Evolutionary conservation across 2,329 filamentous ascomycete genomes (phyloP), one percentile per base, ranked within the genome.

Genomic region (Aspergillus eucalypticola): DNA sequence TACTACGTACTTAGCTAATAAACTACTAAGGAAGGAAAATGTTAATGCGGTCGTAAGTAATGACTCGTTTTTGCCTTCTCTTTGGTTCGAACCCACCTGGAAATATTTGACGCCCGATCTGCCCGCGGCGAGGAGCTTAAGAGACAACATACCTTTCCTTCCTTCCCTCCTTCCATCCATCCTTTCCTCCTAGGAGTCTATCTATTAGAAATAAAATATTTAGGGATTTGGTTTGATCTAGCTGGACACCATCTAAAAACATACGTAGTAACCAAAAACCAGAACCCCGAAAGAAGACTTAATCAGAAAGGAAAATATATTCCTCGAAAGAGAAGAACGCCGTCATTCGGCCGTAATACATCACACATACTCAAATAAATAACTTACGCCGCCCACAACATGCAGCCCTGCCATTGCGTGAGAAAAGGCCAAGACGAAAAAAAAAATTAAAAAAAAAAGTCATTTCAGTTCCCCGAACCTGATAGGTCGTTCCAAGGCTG

Each of bases 381-480:
- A 13, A 35, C 32, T 13, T 35, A 35, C 32, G 32, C 10, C 53
- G 58, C 38, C 32, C 60, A 39, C 44, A 46, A 38, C 39, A 59
- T 64, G 60, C 64, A 66, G 62, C 60, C 57, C 58, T 62, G 65
- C 50, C 58, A 62, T 55, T 62, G 56, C 63, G 65, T 62, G 49
- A 62, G 60, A 56, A 59, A 49, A 49, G 29, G 41, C 11, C 10
- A 35, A 35, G 10, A 35, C 11, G 32, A 15, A 35, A 35, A 35
- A 13, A 35, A 15, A n/a, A n/a, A n/a, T n/a, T n/a, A n/a, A n/a
- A n/a, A 5, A 35, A 35, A 13, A 35, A 35, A 11, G 29, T 10
- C 8, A 32, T 32, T 55, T 53, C 35, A 38, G 44, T 49, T 66
- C 51, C 46, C 48, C 52, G 41, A 38, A 60, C 42, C 44, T 65